A percentile compares a stretch with the other conserved stretches of the same genome.
These are phyloP conservation scores for Oryza glumipatula DNA, from an alignment of 176 grass and related monocot genomes.

Conservation along the genomic window DNA sequence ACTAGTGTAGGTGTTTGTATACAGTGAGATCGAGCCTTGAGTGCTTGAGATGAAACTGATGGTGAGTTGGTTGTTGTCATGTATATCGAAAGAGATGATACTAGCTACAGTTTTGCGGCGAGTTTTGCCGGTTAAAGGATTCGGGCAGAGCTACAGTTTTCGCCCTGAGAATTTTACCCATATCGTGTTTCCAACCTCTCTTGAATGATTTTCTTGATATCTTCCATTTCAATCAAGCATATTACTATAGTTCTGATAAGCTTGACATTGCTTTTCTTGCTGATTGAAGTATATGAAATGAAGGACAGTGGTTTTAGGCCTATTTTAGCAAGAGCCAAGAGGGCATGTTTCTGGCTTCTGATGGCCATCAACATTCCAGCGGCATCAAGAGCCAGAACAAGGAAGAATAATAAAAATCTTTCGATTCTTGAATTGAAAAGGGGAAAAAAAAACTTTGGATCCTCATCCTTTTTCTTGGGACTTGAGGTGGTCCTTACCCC, in stretches of 20 bases:
- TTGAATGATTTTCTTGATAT: neutral
- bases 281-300: neutral
- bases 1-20: constrained; percentile 49
- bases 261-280: neutral
- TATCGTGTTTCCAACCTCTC: neutral
- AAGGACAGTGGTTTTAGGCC: neutral
- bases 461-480: constrained; percentile 39
- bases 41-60: constrained; percentile 43
- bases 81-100: constrained; percentile 52
- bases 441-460: constrained; percentile 28
- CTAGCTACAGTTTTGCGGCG: constrained; percentile 54
- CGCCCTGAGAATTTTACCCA: constrained; percentile 44
- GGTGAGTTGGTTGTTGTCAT: constrained; percentile 21
- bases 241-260: neutral
- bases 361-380: constrained; percentile 19
- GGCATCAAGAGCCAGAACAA: constrained; percentile 24
- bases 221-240: neutral
- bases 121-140: constrained; percentile 50
- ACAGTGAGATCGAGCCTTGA: constrained; percentile 51
- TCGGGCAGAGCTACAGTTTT: constrained; percentile 76
- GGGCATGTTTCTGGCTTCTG: neutral
- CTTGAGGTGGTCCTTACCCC: constrained; percentile 34
- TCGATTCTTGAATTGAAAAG: neutral
- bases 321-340: neutral
- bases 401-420: neutral